A percentile compares a stretch with the other conserved stretches of the same genome.
Evolutionary conservation across 2,329 filamentous ascomycete species (phyloP).

Genomic region (Colletotrichum destructivum): DNA sequence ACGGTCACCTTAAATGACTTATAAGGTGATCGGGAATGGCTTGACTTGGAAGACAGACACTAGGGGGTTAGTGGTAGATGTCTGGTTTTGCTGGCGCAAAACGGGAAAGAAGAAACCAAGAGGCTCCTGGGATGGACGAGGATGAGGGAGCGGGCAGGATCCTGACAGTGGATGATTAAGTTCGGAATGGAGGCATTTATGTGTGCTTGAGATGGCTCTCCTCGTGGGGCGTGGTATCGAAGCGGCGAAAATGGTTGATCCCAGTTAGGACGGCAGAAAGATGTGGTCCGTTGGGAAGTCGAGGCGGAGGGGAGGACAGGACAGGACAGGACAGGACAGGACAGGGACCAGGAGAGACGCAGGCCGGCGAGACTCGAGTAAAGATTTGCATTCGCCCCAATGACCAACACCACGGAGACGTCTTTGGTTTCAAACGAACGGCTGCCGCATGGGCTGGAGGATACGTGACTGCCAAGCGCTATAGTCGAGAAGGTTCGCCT

Average conservation of each 20-base stretch:
- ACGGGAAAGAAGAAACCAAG: conserved; percentile 43
- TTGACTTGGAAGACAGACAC: conserved; percentile 36
- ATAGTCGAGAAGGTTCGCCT: conserved; percentile 39
- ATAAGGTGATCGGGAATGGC: conserved; percentile 35
- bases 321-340: conserved; percentile 42
- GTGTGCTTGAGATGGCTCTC: conserved; percentile 41
- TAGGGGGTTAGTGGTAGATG: conserved; percentile 43
- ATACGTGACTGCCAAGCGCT: conserved; percentile 44
- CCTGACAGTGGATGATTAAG: conserved; percentile 39
- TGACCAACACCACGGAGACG: conserved; percentile 39
- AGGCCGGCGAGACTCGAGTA: conserved; percentile 36
- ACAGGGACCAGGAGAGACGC: conserved; percentile 43
- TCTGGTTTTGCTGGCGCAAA: conserved; percentile 44
- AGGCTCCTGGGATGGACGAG: conserved; percentile 42
- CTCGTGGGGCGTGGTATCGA: conserved; percentile 37
- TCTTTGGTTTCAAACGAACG: conserved; percentile 42
- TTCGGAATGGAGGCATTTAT: conserved; percentile 46
- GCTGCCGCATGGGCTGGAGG: conserved; percentile 40
- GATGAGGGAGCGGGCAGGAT: conserved; percentile 40
- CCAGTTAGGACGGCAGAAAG: conserved; percentile 37
- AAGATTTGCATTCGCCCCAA: conserved; percentile 44
- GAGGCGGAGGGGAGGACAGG: conserved; percentile 40
- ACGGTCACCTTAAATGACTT: conserved; percentile 41
- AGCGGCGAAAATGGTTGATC: conserved; percentile 41
- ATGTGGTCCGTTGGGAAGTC: conserved; percentile 40